Conservation (phyloP, 164 flowering plant genomes). For the Brasenia schreberi region DNA sequence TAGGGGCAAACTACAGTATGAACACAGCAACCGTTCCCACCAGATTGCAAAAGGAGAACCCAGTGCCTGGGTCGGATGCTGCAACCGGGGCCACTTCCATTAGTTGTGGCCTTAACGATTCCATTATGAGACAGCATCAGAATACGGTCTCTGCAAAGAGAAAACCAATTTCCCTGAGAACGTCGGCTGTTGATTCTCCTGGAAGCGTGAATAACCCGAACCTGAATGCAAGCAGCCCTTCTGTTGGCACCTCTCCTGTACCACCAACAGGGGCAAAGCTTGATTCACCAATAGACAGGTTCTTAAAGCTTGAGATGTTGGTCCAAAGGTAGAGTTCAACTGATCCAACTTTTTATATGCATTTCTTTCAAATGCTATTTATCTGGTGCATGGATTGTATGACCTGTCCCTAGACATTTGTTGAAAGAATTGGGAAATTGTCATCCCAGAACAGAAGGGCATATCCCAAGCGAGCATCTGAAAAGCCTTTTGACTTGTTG, state of each 20-base stretch:
- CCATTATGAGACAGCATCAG: slow-evolving; percentile 66
- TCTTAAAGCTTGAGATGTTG: slow-evolving; percentile 77
- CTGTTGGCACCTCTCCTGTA: slow-evolving; percentile 45
- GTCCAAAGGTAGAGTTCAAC: slow-evolving; percentile 9
- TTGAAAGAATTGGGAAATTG: too few species aligned
- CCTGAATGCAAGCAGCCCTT: slow-evolving; percentile 72
- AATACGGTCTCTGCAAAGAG: slow-evolving; percentile 40
- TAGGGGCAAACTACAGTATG: slow-evolving; percentile 52
- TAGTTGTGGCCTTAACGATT: slow-evolving; percentile 68
- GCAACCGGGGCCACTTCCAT: slow-evolving; percentile 45
- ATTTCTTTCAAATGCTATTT: too few species aligned
- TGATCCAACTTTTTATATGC: too few species aligned
- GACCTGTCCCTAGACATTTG: too few species aligned
- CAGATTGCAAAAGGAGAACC: slow-evolving; percentile 63
- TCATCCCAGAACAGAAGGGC: too few species aligned
- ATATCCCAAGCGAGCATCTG: too few species aligned
- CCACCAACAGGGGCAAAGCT: slow-evolving; percentile 4
- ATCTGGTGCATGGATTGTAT: too few species aligned
- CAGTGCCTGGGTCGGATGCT: slow-evolving; percentile 35
- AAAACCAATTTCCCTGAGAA: slow-evolving; percentile 64
- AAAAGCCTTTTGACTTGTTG: too few species aligned
- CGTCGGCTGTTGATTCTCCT: slow-evolving; percentile 76
- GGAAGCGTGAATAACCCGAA: slow-evolving; percentile 59
- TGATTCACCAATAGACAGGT: slow-evolving; percentile 57
- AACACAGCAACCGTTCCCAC: slow-evolving; percentile 25